Evolutionary conservation across 768 basidiomycete species (phyloP), one percentile per base, ranked within the genome.

Genomic region (Rhizopogon roseolus): DNA sequence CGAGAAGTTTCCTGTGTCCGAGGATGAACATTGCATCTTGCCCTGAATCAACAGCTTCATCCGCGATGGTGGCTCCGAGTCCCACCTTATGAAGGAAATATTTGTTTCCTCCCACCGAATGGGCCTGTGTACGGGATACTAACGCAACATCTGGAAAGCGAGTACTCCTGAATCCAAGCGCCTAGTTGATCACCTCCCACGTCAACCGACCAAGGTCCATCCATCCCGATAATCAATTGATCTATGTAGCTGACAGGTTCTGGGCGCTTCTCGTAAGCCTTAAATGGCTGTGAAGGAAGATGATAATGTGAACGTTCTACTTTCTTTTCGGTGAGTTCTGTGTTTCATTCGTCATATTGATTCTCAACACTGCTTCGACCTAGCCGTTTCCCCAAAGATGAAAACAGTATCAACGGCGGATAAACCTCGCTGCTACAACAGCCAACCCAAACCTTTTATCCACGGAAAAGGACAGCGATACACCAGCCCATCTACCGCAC

Each of bases 401-500:
- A 22, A 48, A 16, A 2, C 5, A 14, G 2, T 25, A 5, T 19
- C 8, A 9, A 36, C 8, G 8, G 11, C 0, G 19, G 22, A 36
- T 16, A 8, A 22, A 16, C 46, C 19, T 22, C 34, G n/a, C 17
- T 65, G 64, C 37, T 54, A 37, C 8, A 64, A 55, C 40, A 54
- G 14, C 14, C 64, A 68, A 36, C 57, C 59, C 49, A 62, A 55
- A 11, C 56, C 41, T 16, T 48, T 36, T 4, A 17, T 10, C 7
- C 64, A 65, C 6, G 64, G 57, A 2, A 2, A 10, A 22, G 50
- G 46, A 19, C 54, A 63, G 29, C 55, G 64, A 52, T 65, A 66
- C 16, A 54, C 65, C 52, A 67, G 64, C 22, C 50, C 61, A 8
- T 43, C 53, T 19, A 59, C 54, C 5, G 66, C 64, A 19, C 66